A percentile compares a stretch with the other conserved stretches of the same genome.
phyloP scores from a whole-genome alignment of 345 rosid genomes.

The Acer negundo region DNA sequence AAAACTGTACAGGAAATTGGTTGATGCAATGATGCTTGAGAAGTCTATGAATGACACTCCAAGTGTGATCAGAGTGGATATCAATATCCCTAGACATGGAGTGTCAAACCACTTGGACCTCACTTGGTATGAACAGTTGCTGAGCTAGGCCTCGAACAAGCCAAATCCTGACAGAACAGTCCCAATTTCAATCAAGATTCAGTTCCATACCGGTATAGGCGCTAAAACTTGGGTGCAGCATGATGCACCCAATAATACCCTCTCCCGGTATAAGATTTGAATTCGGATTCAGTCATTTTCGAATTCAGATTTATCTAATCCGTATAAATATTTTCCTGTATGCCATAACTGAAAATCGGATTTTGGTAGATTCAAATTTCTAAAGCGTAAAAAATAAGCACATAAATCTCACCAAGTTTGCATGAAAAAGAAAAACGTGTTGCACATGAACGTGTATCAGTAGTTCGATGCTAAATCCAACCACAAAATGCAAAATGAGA shows the following conservation, averaged over 20 bases:
- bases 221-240: no score
- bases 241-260: no score
- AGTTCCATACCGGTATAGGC: no score
- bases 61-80: slow-evolving; percentile 41
- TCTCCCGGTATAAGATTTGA: no score
- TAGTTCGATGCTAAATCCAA: background rate
- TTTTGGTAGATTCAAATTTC: no score
- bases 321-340: no score
- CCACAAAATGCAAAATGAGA: background rate
- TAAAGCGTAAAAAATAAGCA: background rate
- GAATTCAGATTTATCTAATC: no score
- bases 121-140: slow-evolving; percentile 62
- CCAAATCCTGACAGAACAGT: slow-evolving; percentile 75
- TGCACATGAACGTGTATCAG: background rate
- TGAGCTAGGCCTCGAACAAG: slow-evolving; percentile 79
- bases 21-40: slow-evolving; percentile 44
- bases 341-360: no score
- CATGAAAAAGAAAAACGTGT: background rate
- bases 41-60: slow-evolving; percentile 48
- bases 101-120: slow-evolving; percentile 50
- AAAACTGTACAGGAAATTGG: slow-evolving; percentile 51
- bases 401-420: background rate
- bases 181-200: slow-evolving; percentile 50
- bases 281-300: no score
- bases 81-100: slow-evolving; percentile 54